Conservation (phyloP, 805 yeast species). For the Tetrapisispora iriomotensis region DNA sequence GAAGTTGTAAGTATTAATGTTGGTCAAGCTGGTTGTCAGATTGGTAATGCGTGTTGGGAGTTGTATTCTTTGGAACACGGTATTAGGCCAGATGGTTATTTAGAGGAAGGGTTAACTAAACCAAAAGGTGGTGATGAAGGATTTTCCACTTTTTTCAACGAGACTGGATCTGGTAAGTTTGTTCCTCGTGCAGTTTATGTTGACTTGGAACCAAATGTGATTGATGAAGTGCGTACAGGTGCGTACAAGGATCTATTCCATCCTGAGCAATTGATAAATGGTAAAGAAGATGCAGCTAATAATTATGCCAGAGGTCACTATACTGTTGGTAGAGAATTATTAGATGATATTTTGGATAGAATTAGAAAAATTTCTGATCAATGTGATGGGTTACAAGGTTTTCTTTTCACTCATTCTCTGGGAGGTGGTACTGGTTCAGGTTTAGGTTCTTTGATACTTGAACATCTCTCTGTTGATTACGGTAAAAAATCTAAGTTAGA, state of each 20-base stretch:
- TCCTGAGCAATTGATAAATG: constrained; percentile 93
- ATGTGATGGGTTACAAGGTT: constrained; percentile 97
- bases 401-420: constrained; percentile 89
- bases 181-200: constrained; percentile 97
- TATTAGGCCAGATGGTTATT: constrained; percentile 88
- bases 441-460: constrained; percentile 85
- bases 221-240: constrained; percentile 96
- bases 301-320: constrained; percentile 98
- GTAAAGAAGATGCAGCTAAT: constrained; percentile 98
- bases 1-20: constrained; percentile 85
- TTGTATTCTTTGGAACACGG: constrained; percentile 96
- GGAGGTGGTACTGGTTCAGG: constrained; percentile 99
- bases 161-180: constrained; percentile 91
- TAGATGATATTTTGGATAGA: constrained; percentile 92
- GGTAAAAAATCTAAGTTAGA: constrained; percentile 96
- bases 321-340: constrained; percentile 91
- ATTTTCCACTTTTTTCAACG: constrained; percentile 89
- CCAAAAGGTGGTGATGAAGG: constrained; percentile 97
- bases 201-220: constrained; percentile 95
- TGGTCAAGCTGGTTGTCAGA: constrained; percentile 95
- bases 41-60: constrained; percentile 99
- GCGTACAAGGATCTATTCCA: constrained; percentile 86
- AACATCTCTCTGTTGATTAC: constrained; percentile 82
- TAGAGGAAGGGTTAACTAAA: constrained; percentile 61
- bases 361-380: constrained; percentile 93